A percentile compares a stretch with the other conserved stretches of the same genome.
These are phyloP conservation scores for Monosporozyma servazzii DNA, from an alignment of 805 yeast genomes.

Conservation along the genomic window DNA sequence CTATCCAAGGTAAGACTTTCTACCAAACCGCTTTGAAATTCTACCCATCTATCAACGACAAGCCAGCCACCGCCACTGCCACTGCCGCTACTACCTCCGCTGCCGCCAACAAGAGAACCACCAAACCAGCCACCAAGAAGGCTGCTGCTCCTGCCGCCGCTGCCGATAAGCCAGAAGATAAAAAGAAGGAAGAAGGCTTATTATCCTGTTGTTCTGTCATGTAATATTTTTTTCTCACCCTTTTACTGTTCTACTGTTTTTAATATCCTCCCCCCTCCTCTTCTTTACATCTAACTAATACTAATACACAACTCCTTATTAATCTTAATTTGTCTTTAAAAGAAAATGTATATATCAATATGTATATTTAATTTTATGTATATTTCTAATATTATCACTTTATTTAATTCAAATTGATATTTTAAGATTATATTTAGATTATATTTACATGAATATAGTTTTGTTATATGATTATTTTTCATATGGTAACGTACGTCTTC, in stretches of 20 bases:
- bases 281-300: no score
- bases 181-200: constrained; percentile 20
- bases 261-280: neutral
- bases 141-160: constrained; percentile 35
- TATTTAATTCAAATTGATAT: no score
- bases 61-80: neutral
- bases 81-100: neutral
- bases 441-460: constrained; percentile 1
- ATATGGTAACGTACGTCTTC: constrained; percentile 49
- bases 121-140: constrained; percentile 12
- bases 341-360: no score
- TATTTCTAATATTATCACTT: no score
- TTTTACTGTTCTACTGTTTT: neutral
- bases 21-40: constrained; percentile 33
- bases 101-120: constrained; percentile 1
- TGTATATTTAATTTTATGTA: no score
- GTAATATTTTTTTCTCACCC: constrained; percentile 13
- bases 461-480: constrained; percentile 16
- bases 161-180: constrained; percentile 14
- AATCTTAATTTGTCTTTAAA: no score
- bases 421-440: no score
- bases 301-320: no score
- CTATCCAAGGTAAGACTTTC: constrained; percentile 61
- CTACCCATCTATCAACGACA: neutral
- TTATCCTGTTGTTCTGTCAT: constrained; percentile 27